These are phyloP conservation scores for Ustulina deusta DNA, from an alignment of 2,329 filamentous ascomycete genomes.

Conservation along the genomic window DNA sequence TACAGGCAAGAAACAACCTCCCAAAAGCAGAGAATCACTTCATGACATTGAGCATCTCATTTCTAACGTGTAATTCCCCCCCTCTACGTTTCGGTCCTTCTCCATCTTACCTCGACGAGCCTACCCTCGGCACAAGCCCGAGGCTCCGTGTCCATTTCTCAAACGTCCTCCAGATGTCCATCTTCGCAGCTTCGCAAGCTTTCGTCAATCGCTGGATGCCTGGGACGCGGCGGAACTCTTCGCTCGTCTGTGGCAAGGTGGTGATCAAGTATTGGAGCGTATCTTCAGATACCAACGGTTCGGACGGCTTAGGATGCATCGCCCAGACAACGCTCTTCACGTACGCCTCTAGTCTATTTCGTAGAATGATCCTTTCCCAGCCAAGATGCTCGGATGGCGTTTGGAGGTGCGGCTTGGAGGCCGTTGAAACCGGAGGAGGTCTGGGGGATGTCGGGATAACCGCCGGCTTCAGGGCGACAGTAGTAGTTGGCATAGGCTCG, in stretches of 20 bases:
- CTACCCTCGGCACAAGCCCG: not conserved
- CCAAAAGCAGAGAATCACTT: not conserved
- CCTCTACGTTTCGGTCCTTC: not conserved
- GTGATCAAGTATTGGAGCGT: constrained; percentile 20
- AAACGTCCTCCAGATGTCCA: constrained; percentile 31
- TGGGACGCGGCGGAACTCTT: constrained; percentile 26
- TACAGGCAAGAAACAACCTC: not conserved
- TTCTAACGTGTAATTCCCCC: not conserved
- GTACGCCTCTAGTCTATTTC: constrained; percentile 35
- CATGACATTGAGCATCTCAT: not conserved
- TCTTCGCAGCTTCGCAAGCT: constrained; percentile 26
- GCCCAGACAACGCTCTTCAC: constrained; percentile 28
- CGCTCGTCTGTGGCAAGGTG: constrained; percentile 21
- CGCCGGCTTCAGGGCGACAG: not conserved
- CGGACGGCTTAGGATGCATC: constrained; percentile 23
- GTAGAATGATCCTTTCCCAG: constrained; percentile 11
- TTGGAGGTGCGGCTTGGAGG: not conserved
- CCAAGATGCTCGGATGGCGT: not conserved
- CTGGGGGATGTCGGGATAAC: not conserved
- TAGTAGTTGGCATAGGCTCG: not conserved
- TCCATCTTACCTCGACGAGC: not conserved
- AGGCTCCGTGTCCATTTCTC: constrained; percentile 25
- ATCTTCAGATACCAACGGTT: constrained; percentile 21
- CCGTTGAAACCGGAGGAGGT: not conserved
- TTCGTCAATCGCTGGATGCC: constrained; percentile 17